Evolutionary conservation across 2,329 filamentous ascomycete species (phyloP), one percentile per base, ranked within the genome.

Genomic region (Furcasterigmium furcatum): DNA sequence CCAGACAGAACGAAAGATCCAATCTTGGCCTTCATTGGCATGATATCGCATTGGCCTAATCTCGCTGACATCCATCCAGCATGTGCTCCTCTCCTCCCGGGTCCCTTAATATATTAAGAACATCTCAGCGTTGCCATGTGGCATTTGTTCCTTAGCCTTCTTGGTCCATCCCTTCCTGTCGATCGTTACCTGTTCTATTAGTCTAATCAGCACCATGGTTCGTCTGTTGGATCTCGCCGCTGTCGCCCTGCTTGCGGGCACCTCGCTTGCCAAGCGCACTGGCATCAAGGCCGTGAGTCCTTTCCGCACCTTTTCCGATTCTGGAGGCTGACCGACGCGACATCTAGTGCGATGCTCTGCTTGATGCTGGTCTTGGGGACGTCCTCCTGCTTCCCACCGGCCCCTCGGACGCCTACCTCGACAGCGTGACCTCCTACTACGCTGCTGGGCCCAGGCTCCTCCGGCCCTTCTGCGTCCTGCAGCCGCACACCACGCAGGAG

Each of bases 281-380:
- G 47, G 44, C 7, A 43, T 41, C 39, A 18, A 12, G 16, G 19
- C 24, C 4, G 39, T 41, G 27, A 30, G 39, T 41, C 14, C 21
- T 14, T n/a, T 6, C 6, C 13, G 25, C 25, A 29, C 25, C 8
- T 13, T 14, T 6, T 24, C 14, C 22, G 22, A 29, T 10, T 24
- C 24, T 29, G 9, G 38, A 41, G n/a, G 5, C 30, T 34, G 30
- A 34, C 30, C n/a, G 8, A 34, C 14, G n/a, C n/a, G 8, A 34
- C n/a, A n/a, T n/a, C n/a, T 27, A 53, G 47, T 54, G 52, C 16
- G 52, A 47, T 27, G 46, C 46, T n/a, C 43, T 47, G n/a, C 36
- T 50, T 20, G 34, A 41, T 21, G 41, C 41, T 3, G 47, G 44
- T 5, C 32, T 49, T 9, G 27, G 30, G 12, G 14, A 38, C 5